Conservation (phyloP, 2,329 filamentous ascomycete species). For the Botrytis paeoniae region DNA sequence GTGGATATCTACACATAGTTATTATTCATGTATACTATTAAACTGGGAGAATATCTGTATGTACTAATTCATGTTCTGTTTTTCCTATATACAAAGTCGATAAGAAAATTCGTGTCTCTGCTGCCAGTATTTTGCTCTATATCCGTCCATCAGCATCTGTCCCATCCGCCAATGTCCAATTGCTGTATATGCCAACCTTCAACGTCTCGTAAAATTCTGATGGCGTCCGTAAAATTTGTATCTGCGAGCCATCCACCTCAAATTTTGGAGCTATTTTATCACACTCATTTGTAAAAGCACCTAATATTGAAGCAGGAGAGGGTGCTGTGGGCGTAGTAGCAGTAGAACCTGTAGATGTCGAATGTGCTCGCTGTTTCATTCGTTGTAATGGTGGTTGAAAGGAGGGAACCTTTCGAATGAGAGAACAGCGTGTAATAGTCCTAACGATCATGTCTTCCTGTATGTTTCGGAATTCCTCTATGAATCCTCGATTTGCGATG, state of each 20-base stretch:
- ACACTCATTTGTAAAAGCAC: slow-evolving; percentile 66
- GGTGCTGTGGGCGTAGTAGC: slow-evolving; percentile 21
- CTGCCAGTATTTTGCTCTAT: slow-evolving; percentile 76
- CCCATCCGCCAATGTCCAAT: slow-evolving; percentile 2
- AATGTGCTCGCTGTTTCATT: slow-evolving; percentile 34
- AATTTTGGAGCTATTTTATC: slow-evolving; percentile 91
- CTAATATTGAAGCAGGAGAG: slow-evolving; percentile 55
- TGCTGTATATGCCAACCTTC: slow-evolving; percentile 58
- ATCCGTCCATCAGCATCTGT: slow-evolving; percentile 32
- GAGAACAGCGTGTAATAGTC: slow-evolving; percentile 37
- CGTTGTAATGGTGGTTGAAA: slow-evolving; percentile 27
- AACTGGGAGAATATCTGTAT: slow-evolving; percentile 6
- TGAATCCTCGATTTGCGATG: neutral
- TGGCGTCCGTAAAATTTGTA: slow-evolving; percentile 75
- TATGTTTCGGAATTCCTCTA: neutral
- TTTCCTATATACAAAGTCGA: slow-evolving; percentile 98
- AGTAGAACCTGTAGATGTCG: slow-evolving; percentile 32
- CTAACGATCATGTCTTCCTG: slow-evolving; percentile 39
- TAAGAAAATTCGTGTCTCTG: slow-evolving; percentile 78
- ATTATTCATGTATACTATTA: slow-evolving; percentile 3
- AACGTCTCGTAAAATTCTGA: slow-evolving; percentile 87
- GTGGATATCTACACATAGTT: slow-evolving; percentile 59
- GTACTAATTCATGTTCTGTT: slow-evolving; percentile 74
- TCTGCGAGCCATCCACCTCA: slow-evolving; percentile 75
- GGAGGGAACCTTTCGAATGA: slow-evolving; percentile 31